phyloP scores from a whole-genome alignment of 768 basidiomycete species.

The Lactarius sanguifluus region DNA sequence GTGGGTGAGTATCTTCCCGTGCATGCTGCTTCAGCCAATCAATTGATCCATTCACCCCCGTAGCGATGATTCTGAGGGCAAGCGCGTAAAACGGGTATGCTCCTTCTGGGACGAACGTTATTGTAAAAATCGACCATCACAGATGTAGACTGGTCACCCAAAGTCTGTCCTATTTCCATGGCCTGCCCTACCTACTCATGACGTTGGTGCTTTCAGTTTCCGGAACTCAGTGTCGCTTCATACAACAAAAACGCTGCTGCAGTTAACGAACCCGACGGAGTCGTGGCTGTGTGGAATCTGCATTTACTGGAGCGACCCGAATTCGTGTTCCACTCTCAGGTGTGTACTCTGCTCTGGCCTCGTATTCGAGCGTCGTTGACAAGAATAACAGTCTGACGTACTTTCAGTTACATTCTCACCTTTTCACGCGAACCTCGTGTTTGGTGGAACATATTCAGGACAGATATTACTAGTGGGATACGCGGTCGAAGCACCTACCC shows the following conservation, averaged over 20 bases:
- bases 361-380: constrained; percentile 21
- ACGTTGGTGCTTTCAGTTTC: constrained; percentile 58
- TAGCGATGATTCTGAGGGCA: constrained; percentile 89
- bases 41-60: constrained; percentile 12
- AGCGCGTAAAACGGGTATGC: constrained; percentile 89
- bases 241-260: constrained; percentile 98
- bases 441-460: constrained; percentile 99
- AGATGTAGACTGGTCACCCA: constrained; percentile 96
- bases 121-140: constrained; percentile 95
- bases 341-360: constrained; percentile 39
- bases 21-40: background rate
- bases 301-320: constrained; percentile 95
- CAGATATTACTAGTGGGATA: constrained; percentile 99
- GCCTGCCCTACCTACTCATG: background rate
- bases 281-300: constrained; percentile 97
- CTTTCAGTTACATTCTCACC: constrained; percentile 96
- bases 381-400: constrained; percentile 78
- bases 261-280: constrained; percentile 93
- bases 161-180: constrained; percentile 48
- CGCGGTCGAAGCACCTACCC: constrained; percentile 92
- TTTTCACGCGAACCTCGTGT: constrained; percentile 95
- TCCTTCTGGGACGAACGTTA: constrained; percentile 91
- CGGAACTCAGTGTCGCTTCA: constrained; percentile 91
- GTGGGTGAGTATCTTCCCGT: constrained; percentile 55
- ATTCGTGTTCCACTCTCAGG: constrained; percentile 98